Evolutionary conservation across 768 basidiomycete genomes (phyloP).

Genomic region (Dictyophora rubrovolvata): DNA sequence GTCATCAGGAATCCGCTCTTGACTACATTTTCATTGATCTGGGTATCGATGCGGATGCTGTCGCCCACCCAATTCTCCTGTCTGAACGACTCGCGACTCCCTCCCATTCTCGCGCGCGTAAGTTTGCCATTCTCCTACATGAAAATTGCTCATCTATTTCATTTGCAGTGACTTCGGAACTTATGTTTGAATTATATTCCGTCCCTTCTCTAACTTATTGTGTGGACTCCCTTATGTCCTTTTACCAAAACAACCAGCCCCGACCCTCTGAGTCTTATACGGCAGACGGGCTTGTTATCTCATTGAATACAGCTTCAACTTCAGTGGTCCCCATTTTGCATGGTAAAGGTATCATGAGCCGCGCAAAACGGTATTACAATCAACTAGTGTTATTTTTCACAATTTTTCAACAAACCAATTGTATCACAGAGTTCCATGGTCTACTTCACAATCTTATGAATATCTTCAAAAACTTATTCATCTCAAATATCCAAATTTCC

Average conservation of each 20-base stretch:
- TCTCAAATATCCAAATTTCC: constrained; percentile 90
- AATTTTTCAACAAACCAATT: constrained; percentile 1
- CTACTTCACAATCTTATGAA: constrained; percentile 80
- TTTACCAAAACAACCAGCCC: constrained; percentile 68
- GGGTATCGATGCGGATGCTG: constrained; percentile 63
- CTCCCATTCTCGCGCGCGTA: constrained; percentile 77
- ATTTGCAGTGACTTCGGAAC: constrained; percentile 77
- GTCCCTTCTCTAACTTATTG: constrained; percentile 83
- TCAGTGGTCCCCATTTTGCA: constrained; percentile 80
- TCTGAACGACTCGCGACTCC: constrained; percentile 86
- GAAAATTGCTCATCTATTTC: neutral
- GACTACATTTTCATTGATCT: constrained; percentile 87
- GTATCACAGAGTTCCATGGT: constrained; percentile 77
- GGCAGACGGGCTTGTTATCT: constrained; percentile 76
- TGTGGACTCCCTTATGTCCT: constrained; percentile 86
- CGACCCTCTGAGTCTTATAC: constrained; percentile 27
- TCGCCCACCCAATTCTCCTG: constrained; percentile 89
- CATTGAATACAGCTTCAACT: constrained; percentile 86
- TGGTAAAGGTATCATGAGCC: constrained; percentile 75
- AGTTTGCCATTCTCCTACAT: constrained; percentile 22
- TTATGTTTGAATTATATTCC: constrained; percentile 89
- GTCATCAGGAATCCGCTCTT: constrained; percentile 74
- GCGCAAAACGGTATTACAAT: constrained; percentile 65
- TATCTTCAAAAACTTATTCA: constrained; percentile 89
- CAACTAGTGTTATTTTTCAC: neutral